Base-by-base conservation (phyloP, 2,329 filamentous ascomycete genomes). In the Eutypa lata region DNA sequence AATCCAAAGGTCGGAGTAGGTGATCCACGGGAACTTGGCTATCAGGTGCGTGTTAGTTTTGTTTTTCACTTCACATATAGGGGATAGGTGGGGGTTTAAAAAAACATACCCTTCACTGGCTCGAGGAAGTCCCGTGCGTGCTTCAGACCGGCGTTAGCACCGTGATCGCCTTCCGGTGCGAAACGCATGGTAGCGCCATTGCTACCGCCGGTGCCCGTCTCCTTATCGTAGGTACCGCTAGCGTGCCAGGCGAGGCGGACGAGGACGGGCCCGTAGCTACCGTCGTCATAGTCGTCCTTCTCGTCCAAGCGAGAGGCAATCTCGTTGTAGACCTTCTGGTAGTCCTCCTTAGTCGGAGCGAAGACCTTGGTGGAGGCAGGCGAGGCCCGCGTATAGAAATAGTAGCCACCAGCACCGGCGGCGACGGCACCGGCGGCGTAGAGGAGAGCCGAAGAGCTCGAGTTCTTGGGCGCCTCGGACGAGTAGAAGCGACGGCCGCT, bases 151-250 rank as follows among this genome's bases (percentile, higher is more conserved):
- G 93, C 91, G 68, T 99, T 99, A 73, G 93, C 94, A 62, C 91
- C 91, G 74, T 99, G 93, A 71, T 87, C 86, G 55, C 84, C 80
- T 77, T 97, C 94, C 46, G 93, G 92, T 22, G 86, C 80, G 71
- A 97, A 97, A 68, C 94, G 86, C 94, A 97, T 97, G 61, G 92
- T 97, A 53, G 93, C 93, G 61, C 94, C 93, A 73, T 97, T 96
- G 80, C 89, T 93, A 61, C 93, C 93, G 65, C 93, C 94, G 45
- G 93, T 97, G 60, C 83, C 82, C 24, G 92, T 96, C 68, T 83
- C 83, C 76, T 88, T 89, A 71, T 97, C 93, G 68, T 88, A 97
- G 64, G 93, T 99, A 63, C 93, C 93, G 63, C 87, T 91, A 60
- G 88, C 86, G 77, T 97, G 94, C 93, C 94, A 97, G 57, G 91